Evolutionary conservation across 108 stramenopile species (phyloP), one percentile per base, ranked within the genome.

Genomic region (Schizochytrium sp.): DNA sequence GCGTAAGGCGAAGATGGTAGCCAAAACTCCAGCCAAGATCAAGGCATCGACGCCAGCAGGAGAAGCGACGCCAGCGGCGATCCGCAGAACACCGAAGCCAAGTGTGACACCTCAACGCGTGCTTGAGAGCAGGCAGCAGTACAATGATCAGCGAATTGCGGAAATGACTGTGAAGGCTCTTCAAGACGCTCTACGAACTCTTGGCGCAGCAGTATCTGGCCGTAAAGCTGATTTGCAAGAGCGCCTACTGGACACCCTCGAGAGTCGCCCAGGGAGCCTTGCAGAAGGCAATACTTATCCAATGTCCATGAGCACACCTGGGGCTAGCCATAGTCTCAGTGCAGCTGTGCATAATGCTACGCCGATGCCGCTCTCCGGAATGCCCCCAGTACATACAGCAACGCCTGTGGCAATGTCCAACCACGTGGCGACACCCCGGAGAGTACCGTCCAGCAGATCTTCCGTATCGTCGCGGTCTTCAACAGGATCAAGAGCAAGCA

Each of bases 221-320:
- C 76, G 47, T 4, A 83, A 83, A 28, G 76, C 76, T 5, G 76
- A 55, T 47, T 53, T 83, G 53, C 50, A 55, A 10, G 50, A 83
- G 76, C 76, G 76, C 76, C 76, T 83, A 47, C 1, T 55, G 50
- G 76, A 83, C 50, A 53, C 76, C 28, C 5, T 83, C 15, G 76
- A 49, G 50, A 44, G 12, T 7, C 42, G 64, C 64, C 42, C 64
- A 7, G 12, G 8, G 28, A 28, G 28, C 28, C 28, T 28, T 28
- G 28, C 19, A 7, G 42, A 69, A 8, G 19, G 64, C 64, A 8
- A 44, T 38, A 38, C 5, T 38, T 44, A 38, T 38, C 64, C 12
- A 44, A 38, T 15, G 57, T 58, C 57, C 57, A 10, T 10, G 13
- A 58, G 2, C 15, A 38, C 12, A 44, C 44, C 64, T 7, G 64